Evolutionary conservation across 768 basidiomycete genomes (phyloP), one percentile per base, ranked within the genome.

Genomic region (Pisolithus marmoratus): DNA sequence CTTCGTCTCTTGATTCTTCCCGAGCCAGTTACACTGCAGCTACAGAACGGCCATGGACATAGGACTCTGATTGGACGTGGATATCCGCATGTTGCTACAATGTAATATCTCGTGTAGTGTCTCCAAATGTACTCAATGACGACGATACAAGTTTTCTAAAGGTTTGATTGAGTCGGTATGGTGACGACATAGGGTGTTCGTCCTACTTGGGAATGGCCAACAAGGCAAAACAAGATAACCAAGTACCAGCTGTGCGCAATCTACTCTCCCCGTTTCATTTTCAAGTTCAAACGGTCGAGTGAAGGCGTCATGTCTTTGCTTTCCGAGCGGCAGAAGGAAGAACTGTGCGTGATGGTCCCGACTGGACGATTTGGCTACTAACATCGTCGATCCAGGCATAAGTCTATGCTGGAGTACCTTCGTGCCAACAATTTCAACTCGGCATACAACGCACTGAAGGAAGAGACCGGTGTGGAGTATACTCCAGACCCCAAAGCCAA

Each of bases 401-500:
- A 85, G 71, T 83, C 86, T 58, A 87, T 88, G 76, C 80, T 88
- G 55, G 85, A 88, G 69, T 88, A 88, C 66, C 75, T 88, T 51
- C 77, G 83, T 63, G 73, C 81, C 57, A 83, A 78, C 63, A 81
- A 82, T 66, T 84, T 84, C 61, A 75, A 63, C 38, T 74, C 77
- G 55, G 82, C 85, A 22, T 87, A 77, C 61, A 77, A 81, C 57
- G 79, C 82, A 22, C 68, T 81, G 55, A 81, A 79, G 63, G 64
- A 72, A 38, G 80, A 83, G 53, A 69, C 76, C 29, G 74, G 77
- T 51, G 63, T 78, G 24, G 81, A 84, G 54, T 89, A 87, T 65
- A 75, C 78, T 4, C 89, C 88, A 15, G 93, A 95, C 74, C 83
- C 90, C 22, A 92, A 89, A 65, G 83, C 90, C 47, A 87, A 90